Conservation (phyloP, 495 filamentous ascomycete species). For the Apiosordaria backusii region DNA sequence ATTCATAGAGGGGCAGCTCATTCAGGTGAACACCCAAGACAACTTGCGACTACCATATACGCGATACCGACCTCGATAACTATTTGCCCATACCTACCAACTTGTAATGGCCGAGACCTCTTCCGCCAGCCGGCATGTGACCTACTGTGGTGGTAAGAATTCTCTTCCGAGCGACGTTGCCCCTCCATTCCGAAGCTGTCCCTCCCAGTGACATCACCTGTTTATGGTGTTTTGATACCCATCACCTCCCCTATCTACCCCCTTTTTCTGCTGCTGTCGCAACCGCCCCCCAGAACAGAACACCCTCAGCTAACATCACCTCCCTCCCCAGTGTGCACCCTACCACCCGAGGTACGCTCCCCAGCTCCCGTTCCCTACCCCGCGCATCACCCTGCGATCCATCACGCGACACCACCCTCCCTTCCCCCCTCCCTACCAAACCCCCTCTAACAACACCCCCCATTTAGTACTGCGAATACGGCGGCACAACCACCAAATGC, state of each 20-base stretch:
- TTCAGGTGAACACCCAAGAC: conserved; percentile 9
- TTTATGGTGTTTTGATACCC: not conserved
- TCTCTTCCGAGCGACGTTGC: not conserved
- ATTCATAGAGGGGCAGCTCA: conserved; percentile 21
- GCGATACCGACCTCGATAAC: conserved; percentile 2
- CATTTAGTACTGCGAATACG: conserved; percentile 92
- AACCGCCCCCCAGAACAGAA: conserved; percentile 12
- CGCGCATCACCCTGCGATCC: not conserved
- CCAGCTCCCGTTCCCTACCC: conserved; percentile 13
- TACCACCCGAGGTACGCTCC: conserved; percentile 83
- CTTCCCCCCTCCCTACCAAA: not conserved
- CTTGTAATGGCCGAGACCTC: conserved; percentile 28
- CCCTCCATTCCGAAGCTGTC: conserved; percentile 2
- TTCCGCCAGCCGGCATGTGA: conserved; percentile 24
- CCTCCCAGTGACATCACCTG: conserved; percentile 19
- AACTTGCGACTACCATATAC: conserved; percentile 1
- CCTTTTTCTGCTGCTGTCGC: conserved; percentile 7
- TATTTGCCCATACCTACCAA: not conserved
- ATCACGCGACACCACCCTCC: not conserved
- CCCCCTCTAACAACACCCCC: not conserved
- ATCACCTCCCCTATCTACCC: conserved; percentile 19
- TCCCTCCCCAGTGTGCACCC: conserved; percentile 67
- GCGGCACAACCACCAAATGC: conserved; percentile 96
- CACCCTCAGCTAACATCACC: conserved; percentile 14
- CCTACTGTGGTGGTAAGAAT: conserved; percentile 35